Evolutionary conservation across 129 eudicot species (phyloP).

Genomic region (Silybum marianum): DNA sequence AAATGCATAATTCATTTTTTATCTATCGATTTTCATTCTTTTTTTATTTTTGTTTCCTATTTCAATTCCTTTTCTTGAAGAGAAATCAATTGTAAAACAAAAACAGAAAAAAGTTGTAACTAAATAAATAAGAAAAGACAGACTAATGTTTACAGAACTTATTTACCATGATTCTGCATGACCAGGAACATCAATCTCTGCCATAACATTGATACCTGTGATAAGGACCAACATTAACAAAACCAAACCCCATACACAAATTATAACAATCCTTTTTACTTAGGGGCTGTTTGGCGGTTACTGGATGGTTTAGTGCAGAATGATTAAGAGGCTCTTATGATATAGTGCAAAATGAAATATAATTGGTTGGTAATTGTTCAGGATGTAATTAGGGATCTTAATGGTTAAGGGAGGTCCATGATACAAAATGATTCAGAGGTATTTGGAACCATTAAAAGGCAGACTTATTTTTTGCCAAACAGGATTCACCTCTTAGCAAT

Average conservation of each 20-base stretch:
- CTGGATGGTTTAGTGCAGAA: no score
- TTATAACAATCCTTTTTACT: neutral
- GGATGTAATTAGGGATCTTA: no score
- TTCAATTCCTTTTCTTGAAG: neutral
- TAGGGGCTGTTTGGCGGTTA: no score
- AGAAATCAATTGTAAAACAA: neutral
- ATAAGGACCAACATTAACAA: conserved; percentile 16
- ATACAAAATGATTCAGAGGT: no score
- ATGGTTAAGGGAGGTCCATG: no score
- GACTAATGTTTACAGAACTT: neutral
- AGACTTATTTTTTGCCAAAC: no score
- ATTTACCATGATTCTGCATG: conserved; percentile 95
- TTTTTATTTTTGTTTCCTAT: neutral
- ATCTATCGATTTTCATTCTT: neutral
- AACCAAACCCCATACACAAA: neutral
- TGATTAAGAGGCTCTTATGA: no score
- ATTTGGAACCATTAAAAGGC: no score
- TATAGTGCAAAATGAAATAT: no score
- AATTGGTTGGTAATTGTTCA: no score
- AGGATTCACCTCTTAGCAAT: no score
- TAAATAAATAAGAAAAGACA: conserved; percentile 1
- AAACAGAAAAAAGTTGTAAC: neutral
- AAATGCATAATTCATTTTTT: neutral
- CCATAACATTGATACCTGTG: conserved; percentile 93
- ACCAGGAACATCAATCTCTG: conserved; percentile 98